A percentile compares a stretch with the other conserved stretches of the same genome.
Conservation (phyloP, 1,284 basidiomycete genomes). For the Fomitopsis pinicola region DNA sequence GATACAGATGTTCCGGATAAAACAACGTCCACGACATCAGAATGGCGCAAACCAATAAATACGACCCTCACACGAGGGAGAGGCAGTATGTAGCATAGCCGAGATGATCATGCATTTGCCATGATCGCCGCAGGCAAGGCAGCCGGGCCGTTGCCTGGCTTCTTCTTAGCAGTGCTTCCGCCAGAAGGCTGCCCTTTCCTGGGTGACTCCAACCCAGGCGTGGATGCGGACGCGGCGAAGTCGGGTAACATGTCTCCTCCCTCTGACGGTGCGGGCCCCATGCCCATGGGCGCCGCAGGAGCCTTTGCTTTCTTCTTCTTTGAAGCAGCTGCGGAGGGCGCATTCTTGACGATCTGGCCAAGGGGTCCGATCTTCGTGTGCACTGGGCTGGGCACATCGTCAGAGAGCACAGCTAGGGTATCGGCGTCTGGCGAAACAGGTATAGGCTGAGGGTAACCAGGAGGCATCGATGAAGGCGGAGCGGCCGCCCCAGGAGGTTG, state of each 20-base stretch:
- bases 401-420: constrained; percentile 41
- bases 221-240: constrained; percentile 12
- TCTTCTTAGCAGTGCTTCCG: constrained; percentile 28
- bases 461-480: neutral
- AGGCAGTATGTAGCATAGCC: no score
- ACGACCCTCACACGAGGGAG: neutral
- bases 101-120: constrained; percentile 41
- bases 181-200: constrained; percentile 29
- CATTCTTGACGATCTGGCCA: constrained; percentile 55
- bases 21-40: neutral
- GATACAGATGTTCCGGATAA: neutral
- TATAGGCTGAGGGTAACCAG: constrained; percentile 4
- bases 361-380: constrained; percentile 73
- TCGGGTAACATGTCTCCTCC: neutral
- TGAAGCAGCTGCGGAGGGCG: constrained; percentile 24
- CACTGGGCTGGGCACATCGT: constrained; percentile 52
- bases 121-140: constrained; percentile 46
- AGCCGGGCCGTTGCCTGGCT: constrained; percentile 23
- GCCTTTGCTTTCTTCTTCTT: constrained; percentile 37
- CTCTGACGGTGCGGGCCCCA: constrained; percentile 2
- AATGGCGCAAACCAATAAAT: neutral
- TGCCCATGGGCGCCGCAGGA: constrained; percentile 6
- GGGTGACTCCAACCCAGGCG: constrained; percentile 12
- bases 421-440: constrained; percentile 1
- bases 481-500: neutral